These are phyloP conservation scores for Leucosporidium scottii DNA, from an alignment of 768 basidiomycete genomes.

Conservation along the genomic window DNA sequence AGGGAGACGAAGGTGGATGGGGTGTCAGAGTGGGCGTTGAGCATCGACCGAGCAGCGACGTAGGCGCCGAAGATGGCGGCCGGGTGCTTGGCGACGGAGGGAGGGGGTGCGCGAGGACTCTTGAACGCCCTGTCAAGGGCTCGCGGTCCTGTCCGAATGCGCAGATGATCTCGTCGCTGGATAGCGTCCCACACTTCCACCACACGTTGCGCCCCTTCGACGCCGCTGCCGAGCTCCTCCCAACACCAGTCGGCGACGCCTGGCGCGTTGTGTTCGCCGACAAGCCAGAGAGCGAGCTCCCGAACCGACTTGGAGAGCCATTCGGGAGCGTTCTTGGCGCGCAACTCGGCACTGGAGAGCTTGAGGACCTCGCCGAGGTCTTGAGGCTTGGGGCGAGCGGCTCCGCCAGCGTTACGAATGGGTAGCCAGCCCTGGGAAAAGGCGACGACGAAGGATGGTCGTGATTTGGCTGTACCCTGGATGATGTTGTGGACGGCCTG, in stretches of 20 bases:
- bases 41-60: slow-evolving; percentile 10
- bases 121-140: neutral
- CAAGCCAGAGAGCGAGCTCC: slow-evolving; percentile 21
- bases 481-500: slow-evolving; percentile 6
- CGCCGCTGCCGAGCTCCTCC: slow-evolving; percentile 3
- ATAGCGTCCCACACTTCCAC: slow-evolving; percentile 22
- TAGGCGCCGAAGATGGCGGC: slow-evolving; percentile 7
- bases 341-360: neutral
- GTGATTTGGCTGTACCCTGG: neutral
- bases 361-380: slow-evolving; percentile 9
- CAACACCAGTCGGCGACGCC: slow-evolving; percentile 18
- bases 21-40: neutral
- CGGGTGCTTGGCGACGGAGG: neutral
- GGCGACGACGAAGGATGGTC: neutral
- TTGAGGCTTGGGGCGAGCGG: neutral
- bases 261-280: slow-evolving; percentile 2
- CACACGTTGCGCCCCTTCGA: slow-evolving; percentile 12
- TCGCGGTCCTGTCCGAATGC: neutral
- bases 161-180: slow-evolving; percentile 6
- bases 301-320: neutral
- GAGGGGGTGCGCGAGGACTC: neutral
- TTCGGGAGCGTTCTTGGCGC: neutral
- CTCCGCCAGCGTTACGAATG: slow-evolving; percentile 9
- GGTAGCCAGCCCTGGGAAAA: slow-evolving; percentile 21
- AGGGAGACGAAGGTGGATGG: slow-evolving; percentile 3